Evolutionary conservation across 371 early-diverging fungal genomes (phyloP).

Genomic region (Mortierella sp.): DNA sequence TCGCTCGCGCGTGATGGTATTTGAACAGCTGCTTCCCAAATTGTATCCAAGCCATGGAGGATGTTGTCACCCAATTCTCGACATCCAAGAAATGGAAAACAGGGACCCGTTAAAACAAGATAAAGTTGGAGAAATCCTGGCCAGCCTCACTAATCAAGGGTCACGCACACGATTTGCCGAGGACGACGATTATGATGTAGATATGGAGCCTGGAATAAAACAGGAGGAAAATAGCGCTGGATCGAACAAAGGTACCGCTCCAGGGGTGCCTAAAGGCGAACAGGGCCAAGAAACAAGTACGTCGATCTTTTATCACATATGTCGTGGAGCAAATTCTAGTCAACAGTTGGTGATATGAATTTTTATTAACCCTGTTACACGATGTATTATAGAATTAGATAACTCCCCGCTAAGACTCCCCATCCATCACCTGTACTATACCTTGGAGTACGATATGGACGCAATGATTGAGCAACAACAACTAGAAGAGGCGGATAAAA

Average conservation of each 20-base stretch:
- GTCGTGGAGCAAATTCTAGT: neutral
- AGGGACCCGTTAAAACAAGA: slow-evolving; percentile 12
- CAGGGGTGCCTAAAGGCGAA: neutral
- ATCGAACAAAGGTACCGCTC: neutral
- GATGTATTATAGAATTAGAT: slow-evolving; percentile 1
- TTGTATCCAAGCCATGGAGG: slow-evolving; percentile 59
- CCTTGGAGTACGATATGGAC: slow-evolving; percentile 82
- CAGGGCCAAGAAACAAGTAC: slow-evolving; percentile 1
- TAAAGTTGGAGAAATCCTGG: neutral
- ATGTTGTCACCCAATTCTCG: slow-evolving; percentile 58
- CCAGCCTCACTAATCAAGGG: neutral
- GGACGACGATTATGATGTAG: slow-evolving; percentile 40
- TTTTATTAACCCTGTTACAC: neutral
- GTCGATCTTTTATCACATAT: neutral
- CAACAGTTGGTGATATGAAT: too few species aligned
- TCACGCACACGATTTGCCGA: slow-evolving; percentile 8
- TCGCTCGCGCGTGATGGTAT: slow-evolving; percentile 78
- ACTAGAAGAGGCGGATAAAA: slow-evolving; percentile 67
- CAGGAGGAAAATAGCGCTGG: neutral
- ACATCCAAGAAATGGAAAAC: slow-evolving; percentile 36
- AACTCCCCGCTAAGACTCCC: slow-evolving; percentile 57
- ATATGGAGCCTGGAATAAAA: slow-evolving; percentile 12
- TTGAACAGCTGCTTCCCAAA: slow-evolving; percentile 77
- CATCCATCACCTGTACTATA: slow-evolving; percentile 79
- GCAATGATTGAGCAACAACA: slow-evolving; percentile 76